A percentile compares a stretch with the other conserved stretches of the same genome.
These are phyloP conservation scores for Eucalyptus pumila DNA, from an alignment of 345 rosid species.

Conservation along the genomic window DNA sequence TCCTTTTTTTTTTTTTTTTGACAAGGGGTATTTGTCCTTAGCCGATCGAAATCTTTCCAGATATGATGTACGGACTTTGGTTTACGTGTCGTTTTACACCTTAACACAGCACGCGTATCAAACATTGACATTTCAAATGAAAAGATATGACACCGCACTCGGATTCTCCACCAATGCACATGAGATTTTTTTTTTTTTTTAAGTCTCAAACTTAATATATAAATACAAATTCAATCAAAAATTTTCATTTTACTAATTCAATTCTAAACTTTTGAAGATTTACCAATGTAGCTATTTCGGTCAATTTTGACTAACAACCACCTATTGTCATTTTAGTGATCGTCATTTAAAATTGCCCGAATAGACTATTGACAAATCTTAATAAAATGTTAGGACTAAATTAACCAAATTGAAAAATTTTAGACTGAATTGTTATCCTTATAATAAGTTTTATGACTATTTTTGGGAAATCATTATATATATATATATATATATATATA, in stretches of 20 bases:
- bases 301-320: rapidly evolving
- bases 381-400: not conserved
- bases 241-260: too few species aligned
- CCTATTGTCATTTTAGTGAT: rapidly evolving
- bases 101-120: not conserved
- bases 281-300: not conserved
- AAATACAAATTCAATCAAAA: too few species aligned
- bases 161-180: not conserved
- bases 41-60: not conserved
- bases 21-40: not conserved
- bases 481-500: too few species aligned
- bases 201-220: too few species aligned
- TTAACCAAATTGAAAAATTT: rapidly evolving
- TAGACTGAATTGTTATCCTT: too few species aligned
- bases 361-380: not conserved
- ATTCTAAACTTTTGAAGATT: too few species aligned
- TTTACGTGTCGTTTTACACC: not conserved
- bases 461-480: too few species aligned
- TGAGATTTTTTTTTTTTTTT: not conserved
- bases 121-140: not conserved
- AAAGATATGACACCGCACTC: not conserved
- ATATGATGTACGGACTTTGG: not conserved
- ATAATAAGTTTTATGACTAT: not conserved
- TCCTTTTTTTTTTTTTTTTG: too few species aligned
- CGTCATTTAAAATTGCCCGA: rapidly evolving